Base-by-base conservation (phyloP, 306 rosid genomes). In the Pterocarpus santalinus region DNA sequence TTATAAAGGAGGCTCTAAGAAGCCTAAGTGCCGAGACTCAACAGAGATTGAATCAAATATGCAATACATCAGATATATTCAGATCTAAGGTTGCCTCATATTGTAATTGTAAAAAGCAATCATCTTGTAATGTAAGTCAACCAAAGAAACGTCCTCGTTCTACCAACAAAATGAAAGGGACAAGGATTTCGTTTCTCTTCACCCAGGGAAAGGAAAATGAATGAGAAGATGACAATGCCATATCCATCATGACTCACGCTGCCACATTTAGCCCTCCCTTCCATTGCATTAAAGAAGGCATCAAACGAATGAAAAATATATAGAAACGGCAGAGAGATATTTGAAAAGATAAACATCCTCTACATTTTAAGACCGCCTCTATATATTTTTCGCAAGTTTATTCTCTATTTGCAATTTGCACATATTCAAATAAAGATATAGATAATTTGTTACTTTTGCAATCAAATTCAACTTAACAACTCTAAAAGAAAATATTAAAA, bases 191-290 rank as follows among this genome's bases (percentile, higher is more conserved):
- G 1, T 28, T 66, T 73, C 47, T 73, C 76, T 83, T 64, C 30
- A 17, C 62, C 38, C 3, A 3, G 9, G 56, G 41, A 44, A 74
- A 32, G 52, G 69, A 56, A 81, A 68, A 80, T 10, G 7, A 28
- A 43, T 10, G 49, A 69, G 4, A 36, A 69, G 2, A 32, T 5
- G 30, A 65, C 13, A 32, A 61, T 53, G 13, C 16, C 66, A 64
- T 56, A 43, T 56, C 35, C 44, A 56, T 5, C 75, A 44, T 49
- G 83, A 71, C 72, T 70, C 39, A 60, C 41, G 55, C 34, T 79
- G 61, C 55, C 7, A 78, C 67, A 46, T 39, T 67, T 13, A 43
- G 39, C 69, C 41, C 4, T 57, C 0, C 52, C 61, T 69, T 12
- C 9, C 34, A 1, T 33, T 43, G 14, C 52, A 32, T 44, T 62